Conservation (phyloP, 2,329 filamentous ascomycete species). For the Trichoderma arundinaceum region DNA sequence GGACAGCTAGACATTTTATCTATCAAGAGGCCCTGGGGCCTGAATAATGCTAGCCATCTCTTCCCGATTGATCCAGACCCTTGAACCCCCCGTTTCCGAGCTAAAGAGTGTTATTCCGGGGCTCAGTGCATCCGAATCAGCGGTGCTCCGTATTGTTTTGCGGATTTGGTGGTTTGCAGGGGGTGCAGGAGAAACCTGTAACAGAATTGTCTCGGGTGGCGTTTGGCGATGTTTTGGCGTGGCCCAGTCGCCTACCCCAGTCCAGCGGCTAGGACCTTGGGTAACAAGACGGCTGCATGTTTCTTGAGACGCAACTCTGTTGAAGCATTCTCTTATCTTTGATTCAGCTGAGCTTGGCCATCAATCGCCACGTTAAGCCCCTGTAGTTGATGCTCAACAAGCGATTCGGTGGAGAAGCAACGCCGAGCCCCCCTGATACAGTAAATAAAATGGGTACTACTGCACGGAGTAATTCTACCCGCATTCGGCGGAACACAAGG, state of each 20-base stretch:
- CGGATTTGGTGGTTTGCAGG: conserved; percentile 32
- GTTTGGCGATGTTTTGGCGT: conserved; percentile 39
- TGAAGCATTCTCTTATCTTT: conserved; percentile 12
- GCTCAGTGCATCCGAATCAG: conserved; percentile 33
- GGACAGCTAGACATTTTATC: conserved; percentile 35
- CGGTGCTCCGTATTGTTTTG: conserved; percentile 24
- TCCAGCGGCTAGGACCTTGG: conserved; percentile 19
- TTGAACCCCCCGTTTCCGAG: conserved; percentile 23
- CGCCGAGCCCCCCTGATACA: background rate
- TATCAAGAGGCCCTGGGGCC: conserved; percentile 24
- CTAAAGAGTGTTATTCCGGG: conserved; percentile 30
- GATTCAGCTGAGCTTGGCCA: background rate
- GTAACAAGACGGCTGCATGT: conserved; percentile 9
- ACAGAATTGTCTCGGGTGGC: conserved; percentile 46
- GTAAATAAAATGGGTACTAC: conserved; percentile 1
- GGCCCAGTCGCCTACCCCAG: conserved; percentile 27
- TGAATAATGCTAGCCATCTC: conserved; percentile 14
- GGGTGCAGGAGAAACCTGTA: conserved; percentile 38
- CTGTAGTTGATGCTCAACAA: conserved; percentile 9
- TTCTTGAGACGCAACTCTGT: conserved; percentile 20
- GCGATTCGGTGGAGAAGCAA: conserved; percentile 6
- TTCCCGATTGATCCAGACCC: conserved; percentile 20
- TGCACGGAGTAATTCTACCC: background rate
- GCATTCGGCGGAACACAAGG: background rate
- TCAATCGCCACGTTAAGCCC: conserved; percentile 24